phyloP scores from a whole-genome alignment of 352 stramenopile species.

The Phytophthora kernoviae region DNA sequence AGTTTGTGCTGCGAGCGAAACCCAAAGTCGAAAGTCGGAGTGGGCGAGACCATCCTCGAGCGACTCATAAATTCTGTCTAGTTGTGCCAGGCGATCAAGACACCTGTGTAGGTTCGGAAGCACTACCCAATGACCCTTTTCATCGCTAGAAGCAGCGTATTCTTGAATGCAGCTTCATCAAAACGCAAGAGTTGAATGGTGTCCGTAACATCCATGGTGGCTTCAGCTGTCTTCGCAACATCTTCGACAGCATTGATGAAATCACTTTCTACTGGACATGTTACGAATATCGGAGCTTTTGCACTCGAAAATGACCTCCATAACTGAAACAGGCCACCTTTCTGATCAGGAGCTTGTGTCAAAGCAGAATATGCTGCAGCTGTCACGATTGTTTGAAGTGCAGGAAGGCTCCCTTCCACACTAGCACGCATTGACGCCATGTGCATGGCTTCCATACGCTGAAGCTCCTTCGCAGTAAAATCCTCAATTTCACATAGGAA shows the following conservation, averaged over 20 bases:
- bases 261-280: constrained; percentile 32
- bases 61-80: constrained; percentile 38
- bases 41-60: constrained; percentile 39
- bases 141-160: constrained; percentile 38
- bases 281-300: constrained; percentile 37
- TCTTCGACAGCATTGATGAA: constrained; percentile 40
- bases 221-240: constrained; percentile 34
- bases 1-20: constrained; percentile 29
- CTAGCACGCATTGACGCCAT: neutral
- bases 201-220: constrained; percentile 34
- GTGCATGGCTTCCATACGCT: constrained; percentile 15
- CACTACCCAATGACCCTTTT: constrained; percentile 64
- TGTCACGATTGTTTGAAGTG: constrained; percentile 21
- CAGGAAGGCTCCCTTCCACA: constrained; percentile 3
- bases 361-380: constrained; percentile 16
- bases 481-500: constrained; percentile 39
- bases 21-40: constrained; percentile 70
- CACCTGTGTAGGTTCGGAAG: constrained; percentile 42
- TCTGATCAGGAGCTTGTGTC: constrained; percentile 9
- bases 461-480: constrained; percentile 24
- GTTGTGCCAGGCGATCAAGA: constrained; percentile 16
- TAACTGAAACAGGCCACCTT: constrained; percentile 29
- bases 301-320: constrained; percentile 48
- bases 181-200: constrained; percentile 24
- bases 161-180: constrained; percentile 37